Base-by-base conservation (phyloP, 148 eudicot species). In the Persicaria maculosa region DNA sequence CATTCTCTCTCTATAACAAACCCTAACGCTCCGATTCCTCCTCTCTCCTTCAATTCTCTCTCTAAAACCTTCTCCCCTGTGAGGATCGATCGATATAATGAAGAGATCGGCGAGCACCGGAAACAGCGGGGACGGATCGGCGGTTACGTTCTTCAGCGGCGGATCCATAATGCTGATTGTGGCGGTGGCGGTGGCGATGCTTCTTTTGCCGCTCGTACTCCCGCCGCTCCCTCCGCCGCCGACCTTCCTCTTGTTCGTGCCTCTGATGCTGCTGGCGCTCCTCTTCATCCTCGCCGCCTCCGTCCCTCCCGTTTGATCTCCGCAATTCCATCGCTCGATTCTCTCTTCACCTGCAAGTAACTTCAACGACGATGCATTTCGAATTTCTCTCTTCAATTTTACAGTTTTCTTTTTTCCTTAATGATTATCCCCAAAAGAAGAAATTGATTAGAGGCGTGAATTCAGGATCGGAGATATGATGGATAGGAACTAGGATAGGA, bases 191-290 rank as follows among this genome's bases (percentile, higher is more conserved):
- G 44, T 71, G 54, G 50, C 57, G 14, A 19, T 71, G 16, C 14
- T 71, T 4, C 5, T 31, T 6, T 55, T 71, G 12, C 74, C 44
- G 58, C 19, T 71, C 15, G 46, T 71, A 7, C 44, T 71, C 1
- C 74, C 74, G 15, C 54, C 74, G 15, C 74, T 47, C 12, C 45
- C 74, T 1, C 74, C 74, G 40, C 74, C 74, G 55, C 58, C 74
- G 57, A 5, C 19, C 43, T 19, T 71, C 74, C 54, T 71, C 15
- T 7, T 71, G 55, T 47, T 71, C 52, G 57, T 20, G 40, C 74
- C 74, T 5, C 40, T 48, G 44, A 15, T 50, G 17, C 74, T 71
- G 5, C 36, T 71, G 12, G 43, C 43, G 11, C 74, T 71, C 57
- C 55, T 71, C 44, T 71, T 71, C 54, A 19, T 50, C 46, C 52